These are phyloP conservation scores for Termitomyces sp. DNA, from an alignment of 768 basidiomycete genomes.

Conservation along the genomic window DNA sequence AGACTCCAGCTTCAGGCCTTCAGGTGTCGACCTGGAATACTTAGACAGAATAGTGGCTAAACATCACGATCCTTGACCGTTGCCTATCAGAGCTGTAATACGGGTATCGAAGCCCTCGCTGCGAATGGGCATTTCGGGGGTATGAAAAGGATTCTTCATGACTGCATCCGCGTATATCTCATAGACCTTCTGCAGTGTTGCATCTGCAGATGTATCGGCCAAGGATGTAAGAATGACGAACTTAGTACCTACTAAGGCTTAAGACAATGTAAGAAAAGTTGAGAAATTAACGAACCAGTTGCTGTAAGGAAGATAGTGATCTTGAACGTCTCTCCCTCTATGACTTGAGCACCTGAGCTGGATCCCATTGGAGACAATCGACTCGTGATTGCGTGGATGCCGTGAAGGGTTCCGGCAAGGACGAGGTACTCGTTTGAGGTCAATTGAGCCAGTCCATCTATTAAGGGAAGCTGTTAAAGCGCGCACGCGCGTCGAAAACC, in stretches of 20 bases:
- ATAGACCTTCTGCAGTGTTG: conserved; percentile 81
- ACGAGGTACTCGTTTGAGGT: conserved; percentile 95
- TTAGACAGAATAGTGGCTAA: background rate
- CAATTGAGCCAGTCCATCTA: conserved; percentile 89
- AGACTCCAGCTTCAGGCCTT: too few relatives aligned
- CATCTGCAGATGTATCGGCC: conserved; percentile 65
- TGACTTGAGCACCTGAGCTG: conserved; percentile 90
- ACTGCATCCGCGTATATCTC: conserved; percentile 93
- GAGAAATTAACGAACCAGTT: conserved; percentile 60
- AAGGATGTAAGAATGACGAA: conserved; percentile 90
- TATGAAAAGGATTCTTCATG: conserved; percentile 99
- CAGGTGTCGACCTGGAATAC: background rate
- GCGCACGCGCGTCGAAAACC: background rate
- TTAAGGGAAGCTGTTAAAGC: conserved; percentile 2
- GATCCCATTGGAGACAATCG: conserved; percentile 80
- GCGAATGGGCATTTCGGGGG: conserved; percentile 98
- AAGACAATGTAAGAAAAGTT: background rate
- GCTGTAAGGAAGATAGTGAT: conserved; percentile 87
- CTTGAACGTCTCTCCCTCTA: conserved; percentile 95
- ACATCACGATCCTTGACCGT: conserved; percentile 29
- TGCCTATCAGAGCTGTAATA: conserved; percentile 60
- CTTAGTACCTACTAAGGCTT: conserved; percentile 71
- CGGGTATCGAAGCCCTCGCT: conserved; percentile 83
- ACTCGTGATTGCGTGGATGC: conserved; percentile 97
- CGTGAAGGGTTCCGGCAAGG: conserved; percentile 93